Percentiles rank a stretch among this genome's conserved stretches.
Evolutionary conservation across 2,329 filamentous ascomycete species (phyloP).

Genomic region (Arthrinium puccinioides): DNA sequence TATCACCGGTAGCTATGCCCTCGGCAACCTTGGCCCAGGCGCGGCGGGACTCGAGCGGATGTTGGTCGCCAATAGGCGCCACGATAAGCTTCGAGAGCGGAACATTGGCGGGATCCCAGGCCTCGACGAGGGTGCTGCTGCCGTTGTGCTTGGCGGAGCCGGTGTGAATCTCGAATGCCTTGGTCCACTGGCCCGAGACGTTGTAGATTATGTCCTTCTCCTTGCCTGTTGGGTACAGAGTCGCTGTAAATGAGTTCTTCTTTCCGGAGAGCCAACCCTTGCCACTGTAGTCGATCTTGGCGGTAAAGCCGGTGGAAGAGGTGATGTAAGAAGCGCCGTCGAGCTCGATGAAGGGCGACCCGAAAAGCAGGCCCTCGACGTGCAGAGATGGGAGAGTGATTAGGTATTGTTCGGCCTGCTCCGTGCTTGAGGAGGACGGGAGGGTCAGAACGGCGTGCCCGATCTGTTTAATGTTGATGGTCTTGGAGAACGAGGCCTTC

Average conservation of each 20-base stretch:
- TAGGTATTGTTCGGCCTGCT: slow-evolving; percentile 39
- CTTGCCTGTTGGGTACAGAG: slow-evolving; percentile 30
- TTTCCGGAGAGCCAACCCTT: slow-evolving; percentile 35
- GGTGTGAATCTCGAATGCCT: slow-evolving; percentile 27
- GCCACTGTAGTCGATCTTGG: slow-evolving; percentile 39
- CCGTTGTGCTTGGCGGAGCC: slow-evolving; percentile 21
- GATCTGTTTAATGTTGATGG: slow-evolving; percentile 41
- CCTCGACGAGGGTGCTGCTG: slow-evolving; percentile 21
- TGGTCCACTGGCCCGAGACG: slow-evolving; percentile 34
- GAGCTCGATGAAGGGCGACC: slow-evolving; percentile 41
- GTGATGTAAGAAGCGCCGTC: slow-evolving; percentile 36
- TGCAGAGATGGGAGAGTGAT: slow-evolving; percentile 41
- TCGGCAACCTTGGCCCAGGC: slow-evolving; percentile 75
- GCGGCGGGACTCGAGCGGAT: slow-evolving; percentile 69
- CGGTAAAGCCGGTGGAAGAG: slow-evolving; percentile 35
- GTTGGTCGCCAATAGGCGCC: slow-evolving; percentile 58
- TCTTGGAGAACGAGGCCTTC: slow-evolving; percentile 43
- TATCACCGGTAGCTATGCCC: slow-evolving; percentile 66
- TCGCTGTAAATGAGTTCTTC: slow-evolving; percentile 39
- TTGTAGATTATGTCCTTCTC: slow-evolving; percentile 28
- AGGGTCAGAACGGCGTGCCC: slow-evolving; percentile 42
- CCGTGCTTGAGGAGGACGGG: slow-evolving; percentile 26
- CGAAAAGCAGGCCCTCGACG: slow-evolving; percentile 39
- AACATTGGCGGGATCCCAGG: slow-evolving; percentile 29
- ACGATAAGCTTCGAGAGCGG: slow-evolving; percentile 23